phyloP scores from a whole-genome alignment of 805 yeast species.

The Cyberlindnera sargentensis region DNA sequence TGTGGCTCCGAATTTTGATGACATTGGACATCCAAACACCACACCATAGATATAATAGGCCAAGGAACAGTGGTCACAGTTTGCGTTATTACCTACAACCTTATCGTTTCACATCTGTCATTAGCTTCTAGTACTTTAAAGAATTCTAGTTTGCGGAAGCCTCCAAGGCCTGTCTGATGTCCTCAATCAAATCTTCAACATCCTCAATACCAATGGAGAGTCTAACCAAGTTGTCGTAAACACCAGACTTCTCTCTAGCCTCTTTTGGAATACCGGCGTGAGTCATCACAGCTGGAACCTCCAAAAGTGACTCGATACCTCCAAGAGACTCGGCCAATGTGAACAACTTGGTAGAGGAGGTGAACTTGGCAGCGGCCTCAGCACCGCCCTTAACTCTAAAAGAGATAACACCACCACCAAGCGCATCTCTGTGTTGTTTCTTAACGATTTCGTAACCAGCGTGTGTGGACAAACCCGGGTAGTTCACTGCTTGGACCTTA shows the following conservation, averaged over 20 bases:
- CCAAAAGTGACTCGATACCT: conserved; percentile 79
- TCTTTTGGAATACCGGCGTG: conserved; percentile 84
- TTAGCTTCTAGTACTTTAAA: too few relatives aligned
- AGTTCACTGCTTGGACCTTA: conserved; percentile 61
- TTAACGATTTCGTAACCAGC: conserved; percentile 54
- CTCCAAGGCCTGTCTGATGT: conserved; percentile 60
- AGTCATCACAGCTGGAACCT: conserved; percentile 89
- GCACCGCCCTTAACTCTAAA: conserved; percentile 84
- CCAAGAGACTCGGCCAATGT: conserved; percentile 88
- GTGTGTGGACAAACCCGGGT: conserved; percentile 74
- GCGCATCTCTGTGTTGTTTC: conserved; percentile 73
- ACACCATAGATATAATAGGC: too few relatives aligned
- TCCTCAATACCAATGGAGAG: conserved; percentile 86
- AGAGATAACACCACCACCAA: conserved; percentile 91
- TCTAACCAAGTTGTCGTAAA: conserved; percentile 74
- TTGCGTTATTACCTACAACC: too few relatives aligned
- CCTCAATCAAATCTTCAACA: conserved; percentile 64
- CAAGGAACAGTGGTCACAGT: too few relatives aligned
- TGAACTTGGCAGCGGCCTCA: conserved; percentile 64
- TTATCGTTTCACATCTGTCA: too few relatives aligned
- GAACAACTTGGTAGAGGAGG: conserved; percentile 67
- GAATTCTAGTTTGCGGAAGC: conserved; percentile 6
- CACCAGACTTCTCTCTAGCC: conserved; percentile 74
- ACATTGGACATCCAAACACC: too few relatives aligned
- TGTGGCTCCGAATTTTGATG: too few relatives aligned